These are phyloP conservation scores for Cordyceps farinosa DNA, from an alignment of 2,329 filamentous ascomycete genomes.

Conservation along the genomic window DNA sequence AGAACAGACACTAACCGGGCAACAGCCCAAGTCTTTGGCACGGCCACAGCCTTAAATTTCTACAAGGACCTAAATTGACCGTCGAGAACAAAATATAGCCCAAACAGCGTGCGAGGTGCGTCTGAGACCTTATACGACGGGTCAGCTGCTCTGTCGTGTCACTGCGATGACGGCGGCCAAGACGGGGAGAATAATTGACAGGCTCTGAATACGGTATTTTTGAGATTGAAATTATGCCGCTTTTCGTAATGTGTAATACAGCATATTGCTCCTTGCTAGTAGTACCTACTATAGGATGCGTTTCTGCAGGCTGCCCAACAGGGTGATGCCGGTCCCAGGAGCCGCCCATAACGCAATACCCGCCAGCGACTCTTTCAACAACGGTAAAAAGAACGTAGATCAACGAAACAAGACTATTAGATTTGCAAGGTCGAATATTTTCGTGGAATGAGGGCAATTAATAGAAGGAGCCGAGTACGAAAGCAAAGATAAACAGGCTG, in stretches of 20 bases:
- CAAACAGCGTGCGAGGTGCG: no score
- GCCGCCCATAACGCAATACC: no score
- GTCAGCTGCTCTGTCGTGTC: conserved; percentile 1
- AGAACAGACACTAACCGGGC: no score
- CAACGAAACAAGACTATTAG: no score
- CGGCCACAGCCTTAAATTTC: no score
- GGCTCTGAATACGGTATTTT: neutral
- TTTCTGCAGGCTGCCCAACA: neutral
- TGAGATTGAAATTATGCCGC: neutral
- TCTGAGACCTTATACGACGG: neutral
- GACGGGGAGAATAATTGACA: neutral
- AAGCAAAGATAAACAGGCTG: neutral
- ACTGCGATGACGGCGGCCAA: neutral
- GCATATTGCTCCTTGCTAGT: neutral
- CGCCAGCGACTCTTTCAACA: no score
- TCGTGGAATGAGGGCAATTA: neutral
- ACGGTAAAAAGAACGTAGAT: no score
- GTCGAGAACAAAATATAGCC: neutral
- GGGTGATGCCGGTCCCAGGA: no score
- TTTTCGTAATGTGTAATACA: neutral
- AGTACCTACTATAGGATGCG: neutral
- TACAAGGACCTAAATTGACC: no score
- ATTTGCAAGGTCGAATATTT: no score
- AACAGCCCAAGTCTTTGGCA: no score
- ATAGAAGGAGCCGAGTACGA: neutral